phyloP scores from a whole-genome alignment of 1,284 basidiomycete species.

The Papiliotrema terrestris region DNA sequence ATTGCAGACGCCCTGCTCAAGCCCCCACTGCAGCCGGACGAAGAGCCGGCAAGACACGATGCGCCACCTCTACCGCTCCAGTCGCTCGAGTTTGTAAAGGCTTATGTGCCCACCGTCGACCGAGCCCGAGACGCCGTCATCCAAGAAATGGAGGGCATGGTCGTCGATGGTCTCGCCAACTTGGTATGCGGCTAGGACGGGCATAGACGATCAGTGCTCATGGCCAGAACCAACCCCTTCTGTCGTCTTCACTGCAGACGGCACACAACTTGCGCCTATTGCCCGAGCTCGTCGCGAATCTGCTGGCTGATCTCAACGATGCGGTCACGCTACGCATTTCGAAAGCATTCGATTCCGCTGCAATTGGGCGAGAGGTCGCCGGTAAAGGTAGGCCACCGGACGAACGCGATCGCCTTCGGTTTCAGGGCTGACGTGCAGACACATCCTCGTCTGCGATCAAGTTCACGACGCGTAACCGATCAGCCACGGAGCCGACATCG shows the following conservation, averaged over 20 bases:
- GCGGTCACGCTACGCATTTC: constrained; percentile 76
- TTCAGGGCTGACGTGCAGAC: not conserved
- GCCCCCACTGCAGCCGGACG: too few relatives aligned
- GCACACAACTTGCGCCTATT: constrained; percentile 86
- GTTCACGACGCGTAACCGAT: constrained; percentile 53
- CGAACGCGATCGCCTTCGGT: too few relatives aligned
- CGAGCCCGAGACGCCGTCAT: constrained; percentile 66
- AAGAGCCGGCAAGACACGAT: not conserved
- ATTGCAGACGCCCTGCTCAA: constrained; percentile 23
- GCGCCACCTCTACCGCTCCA: constrained; percentile 52
- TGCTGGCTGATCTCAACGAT: constrained; percentile 76
- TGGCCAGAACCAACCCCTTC: constrained; percentile 73
- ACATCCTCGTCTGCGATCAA: constrained; percentile 24
- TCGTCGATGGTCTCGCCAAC: constrained; percentile 67
- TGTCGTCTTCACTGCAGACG: constrained; percentile 89
- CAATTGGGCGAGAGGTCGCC: constrained; percentile 75
- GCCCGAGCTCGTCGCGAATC: constrained; percentile 73
- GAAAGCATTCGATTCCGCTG: constrained; percentile 76
- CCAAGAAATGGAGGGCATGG: constrained; percentile 82
- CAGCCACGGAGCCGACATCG: constrained; percentile 72
- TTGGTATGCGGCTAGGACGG: constrained; percentile 56
- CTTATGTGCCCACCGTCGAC: constrained; percentile 67
- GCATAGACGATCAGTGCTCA: not conserved
- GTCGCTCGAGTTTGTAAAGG: constrained; percentile 65
- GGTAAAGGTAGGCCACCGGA: constrained; percentile 59